phyloP scores from a whole-genome alignment of 306 rosid species.

The Casuarina cunninghamiana region DNA sequence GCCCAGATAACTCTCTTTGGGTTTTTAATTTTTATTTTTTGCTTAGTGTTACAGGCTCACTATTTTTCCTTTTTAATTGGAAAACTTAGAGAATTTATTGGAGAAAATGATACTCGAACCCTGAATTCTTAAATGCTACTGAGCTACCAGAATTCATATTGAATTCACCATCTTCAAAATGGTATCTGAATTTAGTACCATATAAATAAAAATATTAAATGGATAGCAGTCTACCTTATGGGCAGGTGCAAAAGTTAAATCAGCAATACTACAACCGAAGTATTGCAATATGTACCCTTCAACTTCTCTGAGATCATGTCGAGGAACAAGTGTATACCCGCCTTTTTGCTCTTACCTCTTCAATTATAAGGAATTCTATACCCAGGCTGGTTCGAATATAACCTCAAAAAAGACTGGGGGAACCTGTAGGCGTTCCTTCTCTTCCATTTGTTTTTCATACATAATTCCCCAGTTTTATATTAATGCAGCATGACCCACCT shows the following conservation, averaged over 20 bases:
- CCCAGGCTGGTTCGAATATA: neutral
- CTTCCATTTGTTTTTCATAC: neutral
- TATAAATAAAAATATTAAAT: neutral
- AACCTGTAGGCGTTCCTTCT: neutral
- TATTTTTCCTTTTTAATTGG: too few species aligned
- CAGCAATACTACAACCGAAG: too few species aligned
- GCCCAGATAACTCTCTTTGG: neutral
- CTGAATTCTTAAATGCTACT: too few species aligned
- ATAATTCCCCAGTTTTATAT: slow-evolving; percentile 2
- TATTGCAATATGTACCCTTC: neutral
- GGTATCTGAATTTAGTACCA: too few species aligned
- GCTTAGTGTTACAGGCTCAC: too few species aligned
- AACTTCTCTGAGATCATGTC: neutral
- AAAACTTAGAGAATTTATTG: too few species aligned
- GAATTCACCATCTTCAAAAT: too few species aligned
- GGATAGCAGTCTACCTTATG: neutral
- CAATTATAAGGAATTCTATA: neutral
- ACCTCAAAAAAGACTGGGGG: neutral
- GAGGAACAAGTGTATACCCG: neutral
- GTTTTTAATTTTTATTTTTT: too few species aligned
- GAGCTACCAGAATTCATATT: too few species aligned
- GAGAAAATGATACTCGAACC: too few species aligned
- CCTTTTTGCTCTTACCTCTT: neutral
- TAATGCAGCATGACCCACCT: slow-evolving; percentile 5
- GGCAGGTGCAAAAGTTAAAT: too few species aligned